phyloP scores from a whole-genome alignment of 768 basidiomycete genomes.

The Mycena vitilis region DNA sequence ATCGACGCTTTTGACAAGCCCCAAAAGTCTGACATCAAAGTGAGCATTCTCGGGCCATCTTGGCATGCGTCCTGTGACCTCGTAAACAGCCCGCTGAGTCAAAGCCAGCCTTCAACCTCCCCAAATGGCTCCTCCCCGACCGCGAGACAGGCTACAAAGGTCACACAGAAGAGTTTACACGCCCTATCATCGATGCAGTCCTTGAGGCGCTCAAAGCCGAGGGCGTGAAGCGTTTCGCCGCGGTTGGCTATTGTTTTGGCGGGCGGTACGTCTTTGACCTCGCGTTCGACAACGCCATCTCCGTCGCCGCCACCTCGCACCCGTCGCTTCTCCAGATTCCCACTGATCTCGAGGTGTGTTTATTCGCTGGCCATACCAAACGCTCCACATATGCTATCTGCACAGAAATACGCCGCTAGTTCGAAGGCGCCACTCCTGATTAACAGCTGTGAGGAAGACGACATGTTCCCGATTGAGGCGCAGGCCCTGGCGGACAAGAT shows the following conservation, averaged over 20 bases:
- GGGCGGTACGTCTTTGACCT: constrained; percentile 44
- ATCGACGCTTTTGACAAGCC: not conserved
- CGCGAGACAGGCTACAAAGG: no score
- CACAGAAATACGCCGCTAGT: not conserved
- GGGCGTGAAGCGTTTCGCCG: constrained; percentile 46
- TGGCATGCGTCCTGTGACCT: no score
- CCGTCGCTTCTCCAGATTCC: constrained; percentile 47
- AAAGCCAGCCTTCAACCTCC: constrained; percentile 42
- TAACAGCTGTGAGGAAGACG: not conserved
- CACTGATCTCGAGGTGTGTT: constrained; percentile 42
- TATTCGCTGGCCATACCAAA: not conserved
- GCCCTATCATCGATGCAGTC: constrained; percentile 45
- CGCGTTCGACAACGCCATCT: constrained; percentile 40
- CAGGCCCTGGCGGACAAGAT: not conserved
- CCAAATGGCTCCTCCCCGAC: no score
- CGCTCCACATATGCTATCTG: no score
- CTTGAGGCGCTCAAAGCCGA: constrained; percentile 45
- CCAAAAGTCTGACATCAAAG: not conserved
- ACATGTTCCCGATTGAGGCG: not conserved
- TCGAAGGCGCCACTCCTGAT: not conserved
- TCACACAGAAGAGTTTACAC: no score
- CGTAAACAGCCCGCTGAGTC: no score
- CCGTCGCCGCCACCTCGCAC: constrained; percentile 41
- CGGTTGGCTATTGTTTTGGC: constrained; percentile 47
- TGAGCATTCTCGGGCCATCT: not conserved